Evolutionary conservation across 2,329 filamentous ascomycete genomes (phyloP).

Genomic region (Kalmusia sp.): DNA sequence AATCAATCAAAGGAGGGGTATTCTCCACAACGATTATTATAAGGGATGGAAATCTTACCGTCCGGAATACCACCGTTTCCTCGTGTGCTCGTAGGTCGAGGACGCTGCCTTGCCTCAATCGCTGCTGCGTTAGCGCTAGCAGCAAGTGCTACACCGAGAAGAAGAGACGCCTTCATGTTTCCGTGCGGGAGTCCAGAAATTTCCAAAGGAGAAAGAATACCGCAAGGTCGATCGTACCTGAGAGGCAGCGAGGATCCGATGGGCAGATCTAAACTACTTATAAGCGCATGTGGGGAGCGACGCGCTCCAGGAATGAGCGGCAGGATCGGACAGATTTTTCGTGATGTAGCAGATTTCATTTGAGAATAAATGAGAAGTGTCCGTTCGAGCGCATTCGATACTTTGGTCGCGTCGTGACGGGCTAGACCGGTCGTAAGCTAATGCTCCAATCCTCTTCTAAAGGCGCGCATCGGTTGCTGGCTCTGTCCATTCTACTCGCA

Average conservation of each 20-base stretch:
- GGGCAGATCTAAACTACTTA: background rate
- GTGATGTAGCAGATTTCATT: constrained; percentile 32
- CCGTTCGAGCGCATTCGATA: constrained; percentile 21
- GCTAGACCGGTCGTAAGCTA: constrained; percentile 23
- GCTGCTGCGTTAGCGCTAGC: constrained; percentile 28
- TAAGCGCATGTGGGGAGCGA: background rate
- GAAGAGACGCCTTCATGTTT: constrained; percentile 33
- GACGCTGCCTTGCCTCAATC: constrained; percentile 28
- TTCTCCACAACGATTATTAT: too few relatives aligned
- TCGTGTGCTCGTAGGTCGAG: constrained; percentile 3
- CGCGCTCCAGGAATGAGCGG: background rate
- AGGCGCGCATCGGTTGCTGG: background rate
- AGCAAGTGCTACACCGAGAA: constrained; percentile 30
- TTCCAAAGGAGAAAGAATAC: background rate
- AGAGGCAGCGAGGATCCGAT: background rate
- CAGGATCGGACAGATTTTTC: background rate
- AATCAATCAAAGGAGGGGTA: too few relatives aligned
- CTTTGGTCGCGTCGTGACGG: constrained; percentile 18
- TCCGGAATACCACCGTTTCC: constrained; percentile 12
- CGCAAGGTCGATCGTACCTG: background rate
- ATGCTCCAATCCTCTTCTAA: constrained; percentile 16
- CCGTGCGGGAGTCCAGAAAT: constrained; percentile 4
- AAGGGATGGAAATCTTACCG: constrained; percentile 20
- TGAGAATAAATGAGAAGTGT: constrained; percentile 35
- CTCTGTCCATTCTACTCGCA: constrained; percentile 10